A percentile compares a stretch with the other conserved stretches of the same genome.
Conservation (phyloP, 768 basidiomycete genomes). For the Rhizopogon vulgaris region DNA sequence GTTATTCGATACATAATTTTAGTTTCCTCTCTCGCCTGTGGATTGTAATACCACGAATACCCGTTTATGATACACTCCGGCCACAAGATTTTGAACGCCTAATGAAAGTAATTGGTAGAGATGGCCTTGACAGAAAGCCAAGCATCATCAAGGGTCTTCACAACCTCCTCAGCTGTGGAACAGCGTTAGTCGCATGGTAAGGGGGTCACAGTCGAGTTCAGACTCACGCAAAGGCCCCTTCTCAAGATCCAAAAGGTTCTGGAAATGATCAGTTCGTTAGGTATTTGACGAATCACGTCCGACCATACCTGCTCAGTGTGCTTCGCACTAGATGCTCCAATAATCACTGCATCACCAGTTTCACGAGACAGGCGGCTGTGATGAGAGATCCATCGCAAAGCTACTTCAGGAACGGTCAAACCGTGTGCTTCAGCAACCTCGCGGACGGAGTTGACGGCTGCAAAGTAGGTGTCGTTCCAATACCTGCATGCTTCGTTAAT, state of each 20-base stretch:
- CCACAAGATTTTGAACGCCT: background rate
- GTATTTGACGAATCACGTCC: background rate
- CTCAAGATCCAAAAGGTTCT: slow-evolving; percentile 48
- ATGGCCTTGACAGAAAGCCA: slow-evolving; percentile 40
- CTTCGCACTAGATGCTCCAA: slow-evolving; percentile 39
- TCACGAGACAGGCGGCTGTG: slow-evolving; percentile 43
- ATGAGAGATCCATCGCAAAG: slow-evolving; percentile 45
- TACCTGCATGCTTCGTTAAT: slow-evolving; percentile 27
- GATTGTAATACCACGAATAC: no score
- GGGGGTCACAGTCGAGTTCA: background rate
- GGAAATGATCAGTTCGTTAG: background rate
- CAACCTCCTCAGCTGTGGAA: slow-evolving; percentile 41
- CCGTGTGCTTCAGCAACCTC: slow-evolving; percentile 45
- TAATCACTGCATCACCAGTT: slow-evolving; percentile 35
- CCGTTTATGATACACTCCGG: no score
- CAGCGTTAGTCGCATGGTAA: background rate
- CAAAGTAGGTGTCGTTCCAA: slow-evolving; percentile 51
- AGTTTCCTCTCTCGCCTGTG: no score
- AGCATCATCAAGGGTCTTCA: slow-evolving; percentile 43
- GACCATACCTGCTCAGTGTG: slow-evolving; percentile 46
- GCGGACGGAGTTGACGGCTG: slow-evolving; percentile 38
- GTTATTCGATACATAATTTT: no score
- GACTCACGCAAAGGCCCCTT: slow-evolving; percentile 49
- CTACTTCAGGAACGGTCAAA: slow-evolving; percentile 39
- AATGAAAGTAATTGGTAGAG: slow-evolving; percentile 32